Evolutionary conservation across 176 grass and related monocot species (phyloP).

Genomic region (Oryza longistaminata): DNA sequence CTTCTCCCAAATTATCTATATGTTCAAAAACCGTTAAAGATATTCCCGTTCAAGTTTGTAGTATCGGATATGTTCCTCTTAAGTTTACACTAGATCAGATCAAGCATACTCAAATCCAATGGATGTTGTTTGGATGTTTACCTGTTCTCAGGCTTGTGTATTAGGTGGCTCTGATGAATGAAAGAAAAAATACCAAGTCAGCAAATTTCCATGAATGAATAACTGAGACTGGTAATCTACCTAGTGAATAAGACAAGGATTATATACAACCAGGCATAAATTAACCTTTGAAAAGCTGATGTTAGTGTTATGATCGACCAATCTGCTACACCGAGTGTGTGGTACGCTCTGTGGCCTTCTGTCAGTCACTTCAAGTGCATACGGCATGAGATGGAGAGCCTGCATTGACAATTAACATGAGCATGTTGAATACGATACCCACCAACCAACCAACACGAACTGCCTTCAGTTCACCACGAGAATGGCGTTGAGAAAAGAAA

Average conservation of each 20-base stretch:
- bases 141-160: constrained; percentile 23
- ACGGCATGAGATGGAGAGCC: constrained; percentile 40
- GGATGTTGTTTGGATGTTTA: constrained; percentile 16
- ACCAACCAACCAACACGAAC: neutral
- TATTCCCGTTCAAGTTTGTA: neutral
- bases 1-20: neutral
- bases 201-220: neutral
- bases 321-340: constrained; percentile 20
- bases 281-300: constrained; percentile 7
- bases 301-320: neutral
- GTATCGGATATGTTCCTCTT: neutral
- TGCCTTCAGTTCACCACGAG: neutral
- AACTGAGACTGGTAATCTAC: neutral
- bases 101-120: constrained; percentile 6
- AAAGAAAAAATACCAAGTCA: constrained; percentile 14
- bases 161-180: constrained; percentile 22
- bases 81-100: constrained; percentile 3
- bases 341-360: constrained; percentile 12
- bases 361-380: constrained; percentile 19
- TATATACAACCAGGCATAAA: neutral
- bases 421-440: neutral
- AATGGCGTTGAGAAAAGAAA: neutral
- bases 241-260: neutral
- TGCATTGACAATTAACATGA: neutral
- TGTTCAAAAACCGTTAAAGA: neutral